These are phyloP conservation scores for Echinosophora koreensis DNA, from an alignment of 306 rosid genomes.

Conservation along the genomic window DNA sequence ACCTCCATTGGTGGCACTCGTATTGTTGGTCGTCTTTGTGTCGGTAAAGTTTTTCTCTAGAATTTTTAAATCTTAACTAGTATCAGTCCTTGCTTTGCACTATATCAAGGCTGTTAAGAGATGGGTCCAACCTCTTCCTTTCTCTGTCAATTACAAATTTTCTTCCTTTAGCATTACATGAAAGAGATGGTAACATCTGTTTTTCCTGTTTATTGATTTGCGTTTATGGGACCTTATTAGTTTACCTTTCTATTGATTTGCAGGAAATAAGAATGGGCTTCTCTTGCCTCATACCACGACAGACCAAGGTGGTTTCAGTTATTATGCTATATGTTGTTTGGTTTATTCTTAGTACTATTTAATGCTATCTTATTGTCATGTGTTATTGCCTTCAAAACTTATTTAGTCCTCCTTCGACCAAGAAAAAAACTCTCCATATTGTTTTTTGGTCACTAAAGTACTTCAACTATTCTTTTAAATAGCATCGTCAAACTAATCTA, in stretches of 20 bases:
- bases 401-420: neutral
- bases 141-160: neutral
- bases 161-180: neutral
- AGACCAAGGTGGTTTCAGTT: conserved; percentile 69
- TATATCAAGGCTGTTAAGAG: neutral
- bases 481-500: conserved; percentile 23
- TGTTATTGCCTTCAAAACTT: conserved; percentile 15
- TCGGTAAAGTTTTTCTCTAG: conserved; percentile 53
- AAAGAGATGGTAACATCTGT: conserved; percentile 14
- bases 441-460: neutral
- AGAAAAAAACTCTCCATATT: neutral
- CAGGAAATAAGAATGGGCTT: conserved; percentile 93
- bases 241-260: conserved; percentile 13
- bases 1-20: conserved; percentile 83
- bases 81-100: neutral
- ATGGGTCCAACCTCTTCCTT: neutral
- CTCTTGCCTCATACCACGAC: conserved; percentile 89
- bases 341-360: conserved; percentile 7
- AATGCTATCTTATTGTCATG: conserved; percentile 21
- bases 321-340: neutral
- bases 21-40: conserved; percentile 82
- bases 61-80: neutral
- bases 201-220: conserved; percentile 7
- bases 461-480: neutral
- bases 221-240: neutral